Percentiles rank a stretch among this genome's conserved stretches.
Evolutionary conservation across 768 basidiomycete species (phyloP).

Genomic region (Termitomyces sp.): DNA sequence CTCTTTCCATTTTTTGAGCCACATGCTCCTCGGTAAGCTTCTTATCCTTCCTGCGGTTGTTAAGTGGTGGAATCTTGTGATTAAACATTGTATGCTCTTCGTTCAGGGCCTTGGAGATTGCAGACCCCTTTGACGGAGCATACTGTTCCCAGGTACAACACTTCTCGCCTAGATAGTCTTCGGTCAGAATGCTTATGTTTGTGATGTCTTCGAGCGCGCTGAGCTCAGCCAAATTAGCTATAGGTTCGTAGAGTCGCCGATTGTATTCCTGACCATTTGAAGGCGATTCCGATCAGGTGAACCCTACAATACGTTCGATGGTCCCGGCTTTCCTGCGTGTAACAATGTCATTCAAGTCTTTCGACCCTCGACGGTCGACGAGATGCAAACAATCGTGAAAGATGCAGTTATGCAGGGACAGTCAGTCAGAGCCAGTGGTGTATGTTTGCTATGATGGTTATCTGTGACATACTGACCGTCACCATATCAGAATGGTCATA

Average conservation of each 20-base stretch:
- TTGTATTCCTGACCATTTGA: neutral
- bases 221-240: neutral
- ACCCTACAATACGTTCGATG: constrained; percentile 30
- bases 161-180: neutral
- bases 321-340: constrained; percentile 28
- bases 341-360: constrained; percentile 24
- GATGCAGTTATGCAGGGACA: constrained; percentile 22
- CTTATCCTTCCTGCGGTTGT: neutral
- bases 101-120: neutral
- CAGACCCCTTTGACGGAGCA: neutral
- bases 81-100: neutral
- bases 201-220: neutral
- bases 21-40: neutral
- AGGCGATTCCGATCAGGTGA: constrained; percentile 6
- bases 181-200: neutral
- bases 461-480: neutral
- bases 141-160: neutral
- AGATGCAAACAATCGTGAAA: constrained; percentile 26
- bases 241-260: neutral
- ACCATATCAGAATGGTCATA: constrained; percentile 26
- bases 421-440: constrained; percentile 28
- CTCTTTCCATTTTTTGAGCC: neutral
- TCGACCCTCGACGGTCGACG: constrained; percentile 24
- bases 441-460: constrained; percentile 10
- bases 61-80: neutral